Evolutionary conservation across 129 eudicot species (phyloP), one percentile per base, ranked within the genome.

Genomic region (Mikania micrantha): DNA sequence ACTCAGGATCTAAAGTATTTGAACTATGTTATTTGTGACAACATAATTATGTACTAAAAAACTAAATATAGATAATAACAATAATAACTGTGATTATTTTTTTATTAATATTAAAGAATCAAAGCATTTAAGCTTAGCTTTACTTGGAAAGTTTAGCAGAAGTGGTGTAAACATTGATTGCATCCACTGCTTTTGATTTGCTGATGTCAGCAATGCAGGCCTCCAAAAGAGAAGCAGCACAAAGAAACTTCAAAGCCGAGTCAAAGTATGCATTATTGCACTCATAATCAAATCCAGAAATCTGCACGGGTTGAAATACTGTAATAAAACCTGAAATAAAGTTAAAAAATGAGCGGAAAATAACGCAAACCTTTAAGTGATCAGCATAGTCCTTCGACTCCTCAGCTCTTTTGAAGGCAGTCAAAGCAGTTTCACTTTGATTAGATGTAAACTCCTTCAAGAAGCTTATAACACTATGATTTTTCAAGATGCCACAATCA

Each of bases 171-270:
- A 73, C 74, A 69, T 81, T 82, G 35, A 78, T 47, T 61, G 80
- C 86, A 53, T 81, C 74, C 71, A 80, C 69, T 80, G 80, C 92
- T 68, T 69, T 74, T 24, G 45, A 36, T 67, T 74, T 77, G 72
- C 73, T 77, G 17, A 70, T 62, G 39, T 75, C 92, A 63, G 35
- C 54, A 59, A 32, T 77, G 77, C 78, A 74, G 28, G 80, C 75
- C 67, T 93, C 98, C 31, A 86, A 22, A 67, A 86, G 89, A 15
- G 88, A 84, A 78, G 95, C 98, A 41, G 92, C 91, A 71, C 79
- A 79, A 71, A 93, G 96, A 81, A 79, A 84, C 84, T 74, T 86
- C 74, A 89, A 77, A 20, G 90, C 88, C 5, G 96, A 92, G 77
- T 93, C 81, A 64, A 93, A 89, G 80, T 80, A 76, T 42, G 77